Base-by-base conservation (phyloP, 2,329 filamentous ascomycete species). In the Microascus cirrosus region DNA sequence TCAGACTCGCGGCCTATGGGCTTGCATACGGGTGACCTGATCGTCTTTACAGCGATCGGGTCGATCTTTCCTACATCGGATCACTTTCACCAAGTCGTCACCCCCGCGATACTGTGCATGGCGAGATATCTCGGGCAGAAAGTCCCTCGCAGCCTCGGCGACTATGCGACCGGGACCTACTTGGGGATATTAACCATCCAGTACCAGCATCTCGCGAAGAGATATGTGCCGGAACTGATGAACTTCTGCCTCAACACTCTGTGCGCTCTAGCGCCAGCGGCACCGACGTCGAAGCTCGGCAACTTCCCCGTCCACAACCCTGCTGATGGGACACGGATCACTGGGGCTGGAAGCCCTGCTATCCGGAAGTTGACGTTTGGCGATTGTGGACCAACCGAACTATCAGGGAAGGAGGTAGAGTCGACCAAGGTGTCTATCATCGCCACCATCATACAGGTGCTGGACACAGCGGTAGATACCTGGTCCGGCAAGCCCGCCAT, bases 11-110 rank as follows among this genome's bases (percentile, higher is more conserved):
- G 82, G 39, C 74, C 79, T 4, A 69, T 84, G 39, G 70, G 73
- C 8, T 83, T 77, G 64, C 80, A 70, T 66, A 80, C 69, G 64
- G 89, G 90, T 20, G 92, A 99, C 65, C 73, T 99, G 22, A 73
- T 91, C 24, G 74, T 95, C n/a, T 74, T 99, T 39, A 92, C 90
- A 0, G 91, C 90, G 0, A 83, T 96, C 60, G 84, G 86, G 48
- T 85, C 84, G 2, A 88, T 95, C 57, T 99, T 95, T 66, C 92
- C 94, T 4, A 96, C 94, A 0, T 96, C 92, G 0, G 94, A 99
- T 71, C 92, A 97, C 72, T 99, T 97, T 71, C 94, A 99, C 66
- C 87, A 94, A 65, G 90, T 97, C 39, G 87, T 90, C 48, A 99
- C 94, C 1, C 94, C 94, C 1, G 88, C 93, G 0, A 87, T 90